Evolutionary conservation across 2,329 filamentous ascomycete genomes (phyloP).

Genomic region (Xylariales sp.): DNA sequence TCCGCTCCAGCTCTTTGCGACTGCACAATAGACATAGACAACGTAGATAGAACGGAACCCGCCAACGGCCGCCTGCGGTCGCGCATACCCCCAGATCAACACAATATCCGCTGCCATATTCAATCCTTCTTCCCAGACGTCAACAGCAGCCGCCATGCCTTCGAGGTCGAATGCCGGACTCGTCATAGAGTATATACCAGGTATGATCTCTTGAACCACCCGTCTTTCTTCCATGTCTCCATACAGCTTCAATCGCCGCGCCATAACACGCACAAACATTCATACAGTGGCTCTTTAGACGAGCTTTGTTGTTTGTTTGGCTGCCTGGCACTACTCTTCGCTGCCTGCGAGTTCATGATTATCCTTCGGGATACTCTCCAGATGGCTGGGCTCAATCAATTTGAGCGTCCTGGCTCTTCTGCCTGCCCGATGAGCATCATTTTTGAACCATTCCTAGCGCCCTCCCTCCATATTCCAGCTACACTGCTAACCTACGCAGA

Average conservation of each 20-base stretch:
- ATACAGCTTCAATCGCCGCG: background rate
- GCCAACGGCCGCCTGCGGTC: background rate
- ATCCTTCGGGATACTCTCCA: slow-evolving; percentile 28
- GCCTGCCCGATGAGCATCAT: slow-evolving; percentile 30
- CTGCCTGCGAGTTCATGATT: slow-evolving; percentile 25
- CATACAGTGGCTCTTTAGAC: background rate
- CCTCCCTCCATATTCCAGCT: slow-evolving; percentile 40
- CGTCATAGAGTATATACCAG: slow-evolving; percentile 95
- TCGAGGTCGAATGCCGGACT: slow-evolving; percentile 77
- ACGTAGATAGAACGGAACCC: background rate
- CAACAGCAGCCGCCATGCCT: slow-evolving; percentile 57
- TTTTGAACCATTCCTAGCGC: slow-evolving; percentile 38
- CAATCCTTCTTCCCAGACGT: slow-evolving; percentile 17
- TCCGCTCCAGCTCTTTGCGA: slow-evolving; percentile 10
- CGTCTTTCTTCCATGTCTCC: slow-evolving; percentile 18
- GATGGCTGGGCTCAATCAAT: slow-evolving; percentile 36
- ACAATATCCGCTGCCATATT: background rate
- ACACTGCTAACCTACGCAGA: slow-evolving; percentile 69
- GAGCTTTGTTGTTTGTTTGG: background rate
- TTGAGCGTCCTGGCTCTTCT: slow-evolving; percentile 45
- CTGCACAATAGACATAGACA: slow-evolving; percentile 11
- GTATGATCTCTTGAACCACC: slow-evolving; percentile 62
- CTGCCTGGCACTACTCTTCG: background rate
- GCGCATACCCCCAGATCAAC: background rate
- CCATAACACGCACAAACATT: background rate